Evolutionary conservation across 1,284 basidiomycete genomes (phyloP).

Genomic region (Hemileccinum hortonii): DNA sequence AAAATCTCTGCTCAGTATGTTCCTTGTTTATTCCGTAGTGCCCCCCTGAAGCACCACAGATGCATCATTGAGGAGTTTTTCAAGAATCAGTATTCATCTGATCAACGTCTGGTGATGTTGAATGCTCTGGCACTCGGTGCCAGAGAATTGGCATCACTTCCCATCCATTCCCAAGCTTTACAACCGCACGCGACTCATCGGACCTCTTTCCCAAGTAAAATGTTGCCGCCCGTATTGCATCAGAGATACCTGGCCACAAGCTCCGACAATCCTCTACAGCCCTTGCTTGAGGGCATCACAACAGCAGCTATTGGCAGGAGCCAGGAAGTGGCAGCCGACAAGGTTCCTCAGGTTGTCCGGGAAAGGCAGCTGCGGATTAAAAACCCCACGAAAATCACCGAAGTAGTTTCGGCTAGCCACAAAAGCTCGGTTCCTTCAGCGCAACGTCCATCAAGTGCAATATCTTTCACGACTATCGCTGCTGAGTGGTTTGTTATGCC

Average conservation of each 20-base stretch:
- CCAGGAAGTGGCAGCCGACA: conserved; percentile 48
- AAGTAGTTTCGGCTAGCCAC: conserved; percentile 33
- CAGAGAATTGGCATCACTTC: conserved; percentile 77
- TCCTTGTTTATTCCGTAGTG: neutral
- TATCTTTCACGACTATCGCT: conserved; percentile 71
- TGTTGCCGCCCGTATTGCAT: conserved; percentile 70
- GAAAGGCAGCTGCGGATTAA: conserved; percentile 75
- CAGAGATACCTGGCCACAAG: conserved; percentile 56
- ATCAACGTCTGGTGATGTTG: conserved; percentile 82
- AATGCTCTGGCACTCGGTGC: conserved; percentile 85
- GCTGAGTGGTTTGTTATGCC: conserved; percentile 87
- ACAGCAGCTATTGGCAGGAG: conserved; percentile 56
- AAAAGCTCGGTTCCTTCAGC: conserved; percentile 4
- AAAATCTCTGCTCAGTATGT: conserved; percentile 76
- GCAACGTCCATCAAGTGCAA: conserved; percentile 27
- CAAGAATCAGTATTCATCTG: conserved; percentile 84
- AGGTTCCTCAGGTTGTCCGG: conserved; percentile 60
- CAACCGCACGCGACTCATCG: conserved; percentile 38
- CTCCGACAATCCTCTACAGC: conserved; percentile 42
- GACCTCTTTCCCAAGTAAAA: conserved; percentile 73
- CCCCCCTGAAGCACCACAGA: conserved; percentile 41
- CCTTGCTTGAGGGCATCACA: conserved; percentile 60
- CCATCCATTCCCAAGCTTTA: conserved; percentile 45
- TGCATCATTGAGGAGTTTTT: conserved; percentile 91
- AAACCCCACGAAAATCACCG: conserved; percentile 45